Evolutionary conservation across 177 flowering plant genomes (phyloP).

Genomic region (Vitis hybrid): DNA sequence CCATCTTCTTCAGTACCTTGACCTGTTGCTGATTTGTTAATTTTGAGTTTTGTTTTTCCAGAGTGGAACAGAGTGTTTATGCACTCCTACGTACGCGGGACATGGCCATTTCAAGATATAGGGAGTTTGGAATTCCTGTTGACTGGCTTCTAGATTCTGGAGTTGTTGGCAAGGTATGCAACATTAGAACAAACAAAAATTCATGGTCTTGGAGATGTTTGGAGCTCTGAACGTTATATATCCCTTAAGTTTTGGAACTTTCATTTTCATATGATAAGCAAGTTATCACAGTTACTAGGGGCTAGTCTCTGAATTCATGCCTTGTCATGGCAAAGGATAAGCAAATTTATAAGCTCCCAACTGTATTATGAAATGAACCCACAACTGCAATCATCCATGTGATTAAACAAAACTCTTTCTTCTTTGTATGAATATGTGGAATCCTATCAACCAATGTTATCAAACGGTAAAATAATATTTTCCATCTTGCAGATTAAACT

Average conservation of each 20-base stretch:
- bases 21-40: neutral
- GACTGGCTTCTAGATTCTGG: slow-evolving; percentile 92
- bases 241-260: neutral
- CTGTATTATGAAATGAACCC: no score
- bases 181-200: neutral
- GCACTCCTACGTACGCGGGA: slow-evolving; percentile 89
- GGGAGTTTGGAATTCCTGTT: slow-evolving; percentile 86
- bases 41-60: slow-evolving; percentile 14
- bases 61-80: slow-evolving; percentile 92
- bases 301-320: neutral
- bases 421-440: neutral
- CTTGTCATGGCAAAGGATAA: neutral
- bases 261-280: neutral
- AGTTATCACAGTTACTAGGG: neutral
- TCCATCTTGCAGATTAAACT: slow-evolving; percentile 80
- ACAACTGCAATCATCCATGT: no score
- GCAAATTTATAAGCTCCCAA: no score
- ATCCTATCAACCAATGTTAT: neutral
- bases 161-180: slow-evolving; percentile 84
- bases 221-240: neutral
- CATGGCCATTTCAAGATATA: slow-evolving; percentile 89
- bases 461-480: neutral
- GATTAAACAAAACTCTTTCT: neutral
- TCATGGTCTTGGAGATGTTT: neutral
- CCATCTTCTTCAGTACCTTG: neutral